Base-by-base conservation (phyloP, 176 grass and related monocot genomes). In the Cocos nucifera region DNA sequence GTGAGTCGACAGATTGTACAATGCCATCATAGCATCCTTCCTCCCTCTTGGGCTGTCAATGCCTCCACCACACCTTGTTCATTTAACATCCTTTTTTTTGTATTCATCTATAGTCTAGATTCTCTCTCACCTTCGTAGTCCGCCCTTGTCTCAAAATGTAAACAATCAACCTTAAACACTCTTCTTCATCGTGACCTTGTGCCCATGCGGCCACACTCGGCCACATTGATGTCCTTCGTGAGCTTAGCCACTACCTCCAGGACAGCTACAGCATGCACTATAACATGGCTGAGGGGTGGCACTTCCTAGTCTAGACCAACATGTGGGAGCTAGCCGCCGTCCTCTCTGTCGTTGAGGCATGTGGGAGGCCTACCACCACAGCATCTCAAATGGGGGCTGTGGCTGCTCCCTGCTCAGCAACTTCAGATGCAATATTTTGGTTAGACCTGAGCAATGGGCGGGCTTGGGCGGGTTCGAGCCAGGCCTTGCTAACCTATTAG, bases 11-110 rank as follows among this genome's bases (percentile, higher is more conserved):
- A 96, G 80, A 72, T 96, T 96, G 78, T 88, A 96, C 26, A 96
- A 69, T 4, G 86, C 92, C 92, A 96, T 96, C 27, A 96, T 86
- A 22, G 86, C 92, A 63, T 96, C 92, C 62, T 96, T 96, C 79
- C 73, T 87, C 19, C 92, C 92, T 73, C 87, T 96, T 5, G 80
- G 6, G 5, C 83, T 17, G 84, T 78, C 44, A 97, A 69, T 65
- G 83, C 77, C 72, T 87, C 76, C 24, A 97, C 76, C 3, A 73
- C 93, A 32, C 78, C 78, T 19, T 79, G 70, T 53, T 97, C 81
- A 60, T 77, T 77, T 19, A 88, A 73, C 48, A 97, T 97, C 79
- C 62, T 23, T 78, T 57, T 84, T 88, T 74, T 97, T 97, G 77
- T 88, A 97, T 18, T 92, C 81, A 75, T 97, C 87, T 18, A 97